These are phyloP conservation scores for Diaporthe ampelina DNA, from an alignment of 2,329 filamentous ascomycete species.

Conservation along the genomic window DNA sequence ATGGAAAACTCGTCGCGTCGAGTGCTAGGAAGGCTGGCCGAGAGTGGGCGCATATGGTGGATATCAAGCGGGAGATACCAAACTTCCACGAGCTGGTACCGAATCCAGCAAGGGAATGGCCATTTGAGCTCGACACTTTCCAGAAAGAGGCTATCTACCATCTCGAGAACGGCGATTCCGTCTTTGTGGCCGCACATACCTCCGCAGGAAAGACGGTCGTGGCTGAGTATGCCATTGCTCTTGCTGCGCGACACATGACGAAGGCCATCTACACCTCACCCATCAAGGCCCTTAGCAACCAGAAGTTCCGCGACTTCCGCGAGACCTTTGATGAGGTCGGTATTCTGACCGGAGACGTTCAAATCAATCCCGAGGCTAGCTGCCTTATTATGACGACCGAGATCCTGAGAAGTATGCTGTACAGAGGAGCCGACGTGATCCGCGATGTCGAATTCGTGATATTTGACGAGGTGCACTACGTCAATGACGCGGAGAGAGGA, in stretches of 20 bases:
- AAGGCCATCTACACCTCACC: constrained; percentile 99
- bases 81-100: constrained; percentile 95
- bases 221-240: constrained; percentile 95
- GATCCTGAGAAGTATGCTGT: constrained; percentile 97
- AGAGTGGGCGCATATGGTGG: constrained; percentile 99
- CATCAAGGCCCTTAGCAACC: constrained; percentile 98
- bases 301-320: constrained; percentile 97
- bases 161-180: constrained; percentile 94
- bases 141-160: constrained; percentile 99
- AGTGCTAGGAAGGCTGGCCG: constrained; percentile 80
- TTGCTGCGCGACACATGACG: constrained; percentile 98
- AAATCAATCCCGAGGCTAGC: constrained; percentile 97
- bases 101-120: constrained; percentile 96
- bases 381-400: constrained; percentile 99
- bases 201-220: constrained; percentile 99
- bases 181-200: constrained; percentile 97
- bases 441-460: constrained; percentile 99
- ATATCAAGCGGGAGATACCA: constrained; percentile 91
- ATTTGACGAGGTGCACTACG: constrained; percentile 98
- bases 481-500: constrained; percentile 94
- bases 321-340: constrained; percentile 94
- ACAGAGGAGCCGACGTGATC: constrained; percentile 94
- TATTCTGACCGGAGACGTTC: constrained; percentile 96
- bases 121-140: constrained; percentile 97
- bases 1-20: constrained; percentile 79